Evolutionary conservation across 2,329 filamentous ascomycete species (phyloP), one percentile per base, ranked within the genome.

Genomic region (Nemania diffusa): DNA sequence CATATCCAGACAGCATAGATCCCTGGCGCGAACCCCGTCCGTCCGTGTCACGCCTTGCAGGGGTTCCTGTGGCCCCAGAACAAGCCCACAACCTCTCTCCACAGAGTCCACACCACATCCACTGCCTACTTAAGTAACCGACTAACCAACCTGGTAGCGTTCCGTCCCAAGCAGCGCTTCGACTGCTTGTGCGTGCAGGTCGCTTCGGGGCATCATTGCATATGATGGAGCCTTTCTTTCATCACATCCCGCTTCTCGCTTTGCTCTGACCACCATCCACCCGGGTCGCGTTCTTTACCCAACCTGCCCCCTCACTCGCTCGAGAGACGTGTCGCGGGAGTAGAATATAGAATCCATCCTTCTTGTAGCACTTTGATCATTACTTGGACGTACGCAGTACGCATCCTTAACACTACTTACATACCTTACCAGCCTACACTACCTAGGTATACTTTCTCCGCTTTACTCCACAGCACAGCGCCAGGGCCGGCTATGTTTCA

Each of bases 21-120:
- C 62, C 55, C 62, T 64, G 58, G 15, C 34, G 24, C 59, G 40
- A n/a, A 37, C 55, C 55, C 56, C 66, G 58, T 63, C 59, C 52
- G 56, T 57, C 57, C 56, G 59, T 66, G 55, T 52, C 56, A 62
- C 67, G 56, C 48, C 48, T 63, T 64, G 61, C 65, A 61, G 51
- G 61, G 65, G 56, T 57, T 34, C 9, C 37, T 53, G 27, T 34
- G 17, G 42, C 24, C 48, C 29, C 22, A 65, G 51, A 51, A 52
- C 52, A 53, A 24, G 48, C 20, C 56, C 56, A 48, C 48, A 17
- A n/a, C 37, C 32, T 32, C 59, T n/a, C n/a, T n/a, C n/a, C n/a
- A n/a, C n/a, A n/a, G n/a, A n/a, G n/a, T n/a, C 64, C 64, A 62
- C 40, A 57, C 34, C 29, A 15, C 34, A 52, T 46, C 52, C 57